Evolutionary conservation across 2,329 filamentous ascomycete genomes (phyloP).

Genomic region (Penicillium sp.): DNA sequence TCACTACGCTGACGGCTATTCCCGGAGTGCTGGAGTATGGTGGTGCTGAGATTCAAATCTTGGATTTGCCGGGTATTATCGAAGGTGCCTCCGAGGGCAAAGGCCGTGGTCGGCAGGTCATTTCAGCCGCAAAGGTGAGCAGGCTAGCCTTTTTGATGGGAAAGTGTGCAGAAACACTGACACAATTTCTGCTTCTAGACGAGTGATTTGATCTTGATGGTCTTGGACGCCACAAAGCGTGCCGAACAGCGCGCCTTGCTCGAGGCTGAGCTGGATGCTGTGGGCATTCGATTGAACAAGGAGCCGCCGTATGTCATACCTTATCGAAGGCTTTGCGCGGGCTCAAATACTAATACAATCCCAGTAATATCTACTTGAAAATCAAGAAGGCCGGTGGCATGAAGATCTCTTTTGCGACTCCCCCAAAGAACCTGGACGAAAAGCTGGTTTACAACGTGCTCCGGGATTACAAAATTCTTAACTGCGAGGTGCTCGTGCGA

Average conservation of each 20-base stretch:
- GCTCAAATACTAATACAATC: background rate
- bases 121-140: slow-evolving; percentile 80
- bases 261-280: slow-evolving; percentile 89
- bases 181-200: slow-evolving; percentile 50
- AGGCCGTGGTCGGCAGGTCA: slow-evolving; percentile 91
- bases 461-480: slow-evolving; percentile 97
- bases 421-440: slow-evolving; percentile 89
- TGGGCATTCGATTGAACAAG: slow-evolving; percentile 88
- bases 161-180: background rate
- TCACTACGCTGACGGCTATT: slow-evolving; percentile 96
- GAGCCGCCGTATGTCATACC: slow-evolving; percentile 70
- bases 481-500: slow-evolving; percentile 91
- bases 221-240: slow-evolving; percentile 93
- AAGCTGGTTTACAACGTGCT: slow-evolving; percentile 98
- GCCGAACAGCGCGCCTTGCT: slow-evolving; percentile 87
- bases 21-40: slow-evolving; percentile 97
- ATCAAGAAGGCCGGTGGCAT: slow-evolving; percentile 93
- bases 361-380: slow-evolving; percentile 94
- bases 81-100: slow-evolving; percentile 96
- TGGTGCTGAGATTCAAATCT: slow-evolving; percentile 94
- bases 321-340: background rate
- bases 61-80: slow-evolving; percentile 97
- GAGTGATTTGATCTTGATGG: slow-evolving; percentile 94
- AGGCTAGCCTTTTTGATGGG: background rate
- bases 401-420: slow-evolving; percentile 93